A percentile compares a stretch with the other conserved stretches of the same genome.
phyloP scores from a whole-genome alignment of 2,329 filamentous ascomycete genomes.

The Sporothrix luriei region DNA sequence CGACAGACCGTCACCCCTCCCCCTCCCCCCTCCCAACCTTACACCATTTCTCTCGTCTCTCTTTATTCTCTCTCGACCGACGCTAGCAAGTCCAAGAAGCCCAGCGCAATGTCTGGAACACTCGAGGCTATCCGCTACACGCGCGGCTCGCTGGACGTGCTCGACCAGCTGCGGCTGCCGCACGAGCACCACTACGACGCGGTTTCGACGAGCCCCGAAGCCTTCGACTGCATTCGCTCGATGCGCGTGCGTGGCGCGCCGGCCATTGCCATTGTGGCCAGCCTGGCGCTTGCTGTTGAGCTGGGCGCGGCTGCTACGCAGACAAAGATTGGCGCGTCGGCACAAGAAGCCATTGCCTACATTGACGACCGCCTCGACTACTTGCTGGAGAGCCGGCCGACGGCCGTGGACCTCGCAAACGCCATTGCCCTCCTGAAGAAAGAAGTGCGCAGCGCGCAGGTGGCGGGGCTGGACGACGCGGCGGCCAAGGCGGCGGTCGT shows the following conservation, averaged over 20 bases:
- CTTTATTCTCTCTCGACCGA: background rate
- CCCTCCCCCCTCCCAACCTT: background rate
- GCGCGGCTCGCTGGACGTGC: slow-evolving; percentile 71
- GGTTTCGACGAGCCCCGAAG: slow-evolving; percentile 70
- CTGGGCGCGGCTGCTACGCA: slow-evolving; percentile 54
- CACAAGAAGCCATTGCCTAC: slow-evolving; percentile 65
- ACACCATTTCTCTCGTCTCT: background rate
- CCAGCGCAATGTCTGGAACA: slow-evolving; percentile 28
- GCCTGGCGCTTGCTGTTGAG: slow-evolving; percentile 84
- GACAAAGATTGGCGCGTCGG: slow-evolving; percentile 42
- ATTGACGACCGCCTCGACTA: slow-evolving; percentile 80
- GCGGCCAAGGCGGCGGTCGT: slow-evolving; percentile 60
- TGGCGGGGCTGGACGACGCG: slow-evolving; percentile 43
- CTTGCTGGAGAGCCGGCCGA: slow-evolving; percentile 84
- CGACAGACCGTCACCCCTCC: background rate
- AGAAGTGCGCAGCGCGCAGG: slow-evolving; percentile 57
- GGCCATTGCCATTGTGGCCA: slow-evolving; percentile 97
- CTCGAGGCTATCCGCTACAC: slow-evolving; percentile 79
- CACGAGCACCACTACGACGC: slow-evolving; percentile 78
- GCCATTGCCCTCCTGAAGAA: slow-evolving; percentile 78
- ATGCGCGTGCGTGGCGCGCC: slow-evolving; percentile 84
- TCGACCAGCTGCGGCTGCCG: slow-evolving; percentile 81
- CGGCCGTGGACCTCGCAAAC: slow-evolving; percentile 91
- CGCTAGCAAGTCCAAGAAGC: background rate
- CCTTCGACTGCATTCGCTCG: slow-evolving; percentile 78